Evolutionary conservation across 768 basidiomycete species (phyloP).

Genomic region (Macrolepiota albuminosa): DNA sequence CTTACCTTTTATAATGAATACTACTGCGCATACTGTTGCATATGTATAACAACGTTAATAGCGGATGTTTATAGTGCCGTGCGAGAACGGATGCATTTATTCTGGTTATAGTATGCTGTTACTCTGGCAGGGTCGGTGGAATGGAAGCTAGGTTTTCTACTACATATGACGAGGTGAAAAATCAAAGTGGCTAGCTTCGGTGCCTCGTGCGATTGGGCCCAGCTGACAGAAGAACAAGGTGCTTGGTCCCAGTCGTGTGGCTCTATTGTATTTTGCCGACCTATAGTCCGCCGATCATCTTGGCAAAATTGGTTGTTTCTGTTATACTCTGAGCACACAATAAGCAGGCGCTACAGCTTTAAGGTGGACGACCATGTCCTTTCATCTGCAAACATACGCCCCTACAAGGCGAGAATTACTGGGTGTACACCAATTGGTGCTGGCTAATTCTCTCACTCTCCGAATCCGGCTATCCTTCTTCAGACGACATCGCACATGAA

Average conservation of each 20-base stretch:
- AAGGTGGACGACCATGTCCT: not conserved
- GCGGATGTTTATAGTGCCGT: not conserved
- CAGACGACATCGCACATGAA: conserved; percentile 12
- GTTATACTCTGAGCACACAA: conserved; percentile 1
- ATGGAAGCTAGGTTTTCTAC: not conserved
- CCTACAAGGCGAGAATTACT: not conserved
- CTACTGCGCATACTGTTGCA: not conserved
- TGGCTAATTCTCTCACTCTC: not conserved
- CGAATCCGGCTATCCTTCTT: conserved; percentile 6
- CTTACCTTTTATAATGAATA: not conserved
- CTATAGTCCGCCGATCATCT: not conserved
- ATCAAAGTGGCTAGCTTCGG: not conserved
- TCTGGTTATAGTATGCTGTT: not conserved
- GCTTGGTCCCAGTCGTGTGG: conserved; percentile 4
- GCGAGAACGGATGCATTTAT: not conserved
- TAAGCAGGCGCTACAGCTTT: not conserved
- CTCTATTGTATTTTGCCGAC: conserved; percentile 3
- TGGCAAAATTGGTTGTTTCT: not conserved
- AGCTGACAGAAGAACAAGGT: conserved; percentile 7
- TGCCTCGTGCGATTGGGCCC: not conserved
- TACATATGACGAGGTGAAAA: not conserved
- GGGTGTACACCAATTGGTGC: not conserved
- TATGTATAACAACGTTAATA: not conserved
- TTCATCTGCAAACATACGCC: not conserved
- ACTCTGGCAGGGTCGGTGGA: not conserved